phyloP scores from a whole-genome alignment of 805 yeast species.

The Ogataea pignaliae region DNA sequence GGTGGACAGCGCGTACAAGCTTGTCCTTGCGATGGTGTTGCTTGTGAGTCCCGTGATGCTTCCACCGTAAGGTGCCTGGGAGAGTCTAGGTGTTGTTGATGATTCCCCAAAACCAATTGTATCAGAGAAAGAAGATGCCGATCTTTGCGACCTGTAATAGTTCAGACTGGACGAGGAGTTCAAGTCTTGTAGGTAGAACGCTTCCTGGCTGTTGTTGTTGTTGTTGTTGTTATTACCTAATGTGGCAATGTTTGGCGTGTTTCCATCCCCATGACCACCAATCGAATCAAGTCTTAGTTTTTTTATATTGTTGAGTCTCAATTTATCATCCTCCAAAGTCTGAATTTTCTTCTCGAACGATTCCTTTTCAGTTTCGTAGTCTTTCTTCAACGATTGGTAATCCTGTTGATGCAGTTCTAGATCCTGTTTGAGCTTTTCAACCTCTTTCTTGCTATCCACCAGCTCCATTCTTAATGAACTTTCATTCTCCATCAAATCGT shows the following conservation, averaged over 20 bases:
- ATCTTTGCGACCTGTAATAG: slow-evolving; percentile 17
- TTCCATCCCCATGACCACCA: too few relatives aligned
- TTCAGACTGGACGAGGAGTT: slow-evolving; percentile 22
- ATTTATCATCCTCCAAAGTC: slow-evolving; percentile 26
- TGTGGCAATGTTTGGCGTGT: too few relatives aligned
- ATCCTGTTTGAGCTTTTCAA: slow-evolving; percentile 15
- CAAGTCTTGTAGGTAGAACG: slow-evolving; percentile 30
- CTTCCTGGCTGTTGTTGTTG: too few relatives aligned
- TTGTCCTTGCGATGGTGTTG: neutral
- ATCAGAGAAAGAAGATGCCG: slow-evolving; percentile 24
- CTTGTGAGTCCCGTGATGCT: neutral
- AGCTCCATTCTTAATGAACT: slow-evolving; percentile 14
- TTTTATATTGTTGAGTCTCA: slow-evolving; percentile 11
- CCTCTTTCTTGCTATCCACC: slow-evolving; percentile 15
- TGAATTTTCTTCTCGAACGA: slow-evolving; percentile 22
- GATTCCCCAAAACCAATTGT: slow-evolving; percentile 45
- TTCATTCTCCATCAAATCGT: slow-evolving; percentile 23
- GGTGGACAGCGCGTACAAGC: neutral
- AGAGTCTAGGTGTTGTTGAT: slow-evolving; percentile 40
- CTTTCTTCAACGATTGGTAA: slow-evolving; percentile 24
- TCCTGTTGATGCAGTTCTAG: slow-evolving; percentile 17
- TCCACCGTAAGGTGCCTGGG: neutral
- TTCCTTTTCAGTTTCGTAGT: slow-evolving; percentile 25
- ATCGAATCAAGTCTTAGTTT: slow-evolving; percentile 6
- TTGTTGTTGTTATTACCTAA: too few relatives aligned